Conservation (phyloP, 2,329 filamentous ascomycete species). For the Cadophora luteo-olivacea region DNA sequence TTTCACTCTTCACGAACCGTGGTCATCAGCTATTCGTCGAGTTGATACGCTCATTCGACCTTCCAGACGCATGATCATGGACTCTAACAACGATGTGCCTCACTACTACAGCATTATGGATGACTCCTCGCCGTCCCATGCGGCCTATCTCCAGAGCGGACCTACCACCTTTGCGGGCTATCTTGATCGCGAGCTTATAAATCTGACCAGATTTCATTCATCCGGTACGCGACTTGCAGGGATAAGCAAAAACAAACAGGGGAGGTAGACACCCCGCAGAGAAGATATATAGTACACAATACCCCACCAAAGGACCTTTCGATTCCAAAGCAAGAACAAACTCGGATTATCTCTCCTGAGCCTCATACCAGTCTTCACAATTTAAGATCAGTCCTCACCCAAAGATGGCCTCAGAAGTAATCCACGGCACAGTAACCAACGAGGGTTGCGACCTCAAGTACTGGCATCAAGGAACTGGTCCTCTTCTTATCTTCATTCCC, state of each 20-base stretch:
- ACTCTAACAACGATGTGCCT: too few relatives aligned
- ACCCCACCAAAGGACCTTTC: background rate
- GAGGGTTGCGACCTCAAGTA: constrained; percentile 46
- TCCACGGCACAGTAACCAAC: constrained; percentile 35
- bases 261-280: background rate
- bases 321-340: background rate
- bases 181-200: background rate
- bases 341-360: too few relatives aligned
- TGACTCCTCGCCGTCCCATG: constrained; percentile 1
- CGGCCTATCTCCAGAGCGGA: background rate
- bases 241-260: background rate
- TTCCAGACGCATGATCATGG: too few relatives aligned
- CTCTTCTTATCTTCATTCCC: constrained; percentile 44
- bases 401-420: background rate
- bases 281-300: background rate
- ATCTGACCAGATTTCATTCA: background rate
- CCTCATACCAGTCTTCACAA: background rate
- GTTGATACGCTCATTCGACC: too few relatives aligned
- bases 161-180: background rate
- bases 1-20: too few relatives aligned
- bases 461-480: constrained; percentile 44
- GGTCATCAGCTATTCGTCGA: too few relatives aligned
- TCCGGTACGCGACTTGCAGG: background rate
- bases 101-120: background rate
- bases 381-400: background rate